phyloP scores from a whole-genome alignment of 345 rosid species.

The Ceriops zippeliana region DNA sequence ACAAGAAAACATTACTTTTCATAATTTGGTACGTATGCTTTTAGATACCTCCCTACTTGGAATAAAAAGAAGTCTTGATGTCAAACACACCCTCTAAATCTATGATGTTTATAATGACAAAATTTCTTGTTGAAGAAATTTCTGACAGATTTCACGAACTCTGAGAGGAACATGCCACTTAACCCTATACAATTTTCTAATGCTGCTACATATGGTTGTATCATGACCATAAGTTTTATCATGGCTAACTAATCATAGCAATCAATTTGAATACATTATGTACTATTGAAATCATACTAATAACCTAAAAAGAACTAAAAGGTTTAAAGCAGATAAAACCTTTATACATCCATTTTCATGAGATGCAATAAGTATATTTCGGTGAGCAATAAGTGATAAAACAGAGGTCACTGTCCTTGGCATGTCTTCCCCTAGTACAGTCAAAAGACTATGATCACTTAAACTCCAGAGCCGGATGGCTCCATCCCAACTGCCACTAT shows the following conservation, averaged over 20 bases:
- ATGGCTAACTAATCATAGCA: too few relatives aligned
- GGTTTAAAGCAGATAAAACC: conserved; percentile 35
- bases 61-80: not conserved
- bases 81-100: not conserved
- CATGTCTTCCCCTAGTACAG: conserved; percentile 61
- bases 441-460: conserved; percentile 69
- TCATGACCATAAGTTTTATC: too few relatives aligned
- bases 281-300: not conserved
- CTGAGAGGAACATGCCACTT: too few relatives aligned
- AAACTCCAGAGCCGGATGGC: conserved; percentile 80
- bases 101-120: not conserved
- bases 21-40: not conserved
- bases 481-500: conserved; percentile 98
- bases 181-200: too few relatives aligned
- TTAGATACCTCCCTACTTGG: not conserved
- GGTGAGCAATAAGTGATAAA: conserved; percentile 48
- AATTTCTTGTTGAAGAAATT: not conserved
- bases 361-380: conserved; percentile 53
- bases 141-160: too few relatives aligned
- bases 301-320: not conserved
- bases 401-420: conserved; percentile 52
- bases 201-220: too few relatives aligned
- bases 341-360: conserved; percentile 75
- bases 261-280: not conserved
- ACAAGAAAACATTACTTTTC: conserved; percentile 1